Conservation (phyloP, 768 basidiomycete genomes). For the Trametes cinnabarina region DNA sequence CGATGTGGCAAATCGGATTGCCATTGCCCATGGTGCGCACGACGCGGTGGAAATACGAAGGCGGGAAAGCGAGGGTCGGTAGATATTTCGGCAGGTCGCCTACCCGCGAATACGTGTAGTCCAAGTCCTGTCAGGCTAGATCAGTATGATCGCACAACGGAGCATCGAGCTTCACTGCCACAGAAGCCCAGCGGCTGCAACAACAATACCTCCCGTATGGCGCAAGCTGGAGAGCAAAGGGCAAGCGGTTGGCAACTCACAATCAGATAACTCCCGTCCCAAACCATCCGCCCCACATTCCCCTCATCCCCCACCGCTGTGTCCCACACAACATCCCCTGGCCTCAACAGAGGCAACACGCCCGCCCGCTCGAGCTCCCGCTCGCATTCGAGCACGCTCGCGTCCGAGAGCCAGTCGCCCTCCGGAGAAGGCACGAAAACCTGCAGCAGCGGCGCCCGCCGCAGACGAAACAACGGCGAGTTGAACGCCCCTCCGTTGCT, state of each 20-base stretch:
- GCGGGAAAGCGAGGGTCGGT: constrained; percentile 76
- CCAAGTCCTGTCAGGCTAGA: constrained; percentile 63
- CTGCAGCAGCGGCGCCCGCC: constrained; percentile 73
- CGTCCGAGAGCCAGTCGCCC: constrained; percentile 83
- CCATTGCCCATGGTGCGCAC: constrained; percentile 50
- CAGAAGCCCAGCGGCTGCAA: too few relatives aligned
- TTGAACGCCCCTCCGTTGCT: constrained; percentile 37
- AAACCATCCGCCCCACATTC: constrained; percentile 77
- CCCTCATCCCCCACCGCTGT: constrained; percentile 83
- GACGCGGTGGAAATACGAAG: constrained; percentile 87
- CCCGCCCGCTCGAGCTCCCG: constrained; percentile 72
- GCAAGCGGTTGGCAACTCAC: constrained; percentile 44
- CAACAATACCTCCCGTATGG: too few relatives aligned
- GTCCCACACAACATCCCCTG: constrained; percentile 87
- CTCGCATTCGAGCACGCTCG: constrained; percentile 79
- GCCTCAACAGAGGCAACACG: constrained; percentile 56
- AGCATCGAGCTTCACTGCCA: not conserved
- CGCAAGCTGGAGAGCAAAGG: not conserved
- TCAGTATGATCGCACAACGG: not conserved
- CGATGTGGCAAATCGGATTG: constrained; percentile 62
- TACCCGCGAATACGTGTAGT: constrained; percentile 72
- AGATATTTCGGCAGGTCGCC: constrained; percentile 82
- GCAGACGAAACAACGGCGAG: constrained; percentile 68
- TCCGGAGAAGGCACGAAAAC: constrained; percentile 87
- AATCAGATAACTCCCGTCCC: constrained; percentile 88